These are phyloP conservation scores for Alectoria sarmentosa DNA, from an alignment of 495 filamentous ascomycete species.

Conservation along the genomic window DNA sequence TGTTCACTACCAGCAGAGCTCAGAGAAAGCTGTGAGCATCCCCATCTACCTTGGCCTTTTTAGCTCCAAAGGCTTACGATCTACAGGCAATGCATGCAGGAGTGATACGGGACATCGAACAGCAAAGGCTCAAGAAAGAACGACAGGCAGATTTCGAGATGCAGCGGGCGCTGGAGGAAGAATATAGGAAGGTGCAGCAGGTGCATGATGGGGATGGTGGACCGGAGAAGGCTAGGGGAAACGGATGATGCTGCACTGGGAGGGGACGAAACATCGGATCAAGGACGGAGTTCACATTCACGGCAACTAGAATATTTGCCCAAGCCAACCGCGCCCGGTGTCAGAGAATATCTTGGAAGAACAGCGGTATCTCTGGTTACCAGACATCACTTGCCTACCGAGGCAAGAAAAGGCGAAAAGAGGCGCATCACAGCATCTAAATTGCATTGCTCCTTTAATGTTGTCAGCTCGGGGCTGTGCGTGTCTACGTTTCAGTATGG, in stretches of 20 bases:
- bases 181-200: slow-evolving; percentile 82
- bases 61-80: not conserved
- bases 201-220: slow-evolving; percentile 39
- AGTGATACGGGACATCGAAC: slow-evolving; percentile 90
- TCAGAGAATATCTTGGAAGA: not conserved
- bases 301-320: not conserved
- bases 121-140: slow-evolving; percentile 80
- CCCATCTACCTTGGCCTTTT: not conserved
- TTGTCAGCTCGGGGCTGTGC: not conserved
- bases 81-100: slow-evolving; percentile 89
- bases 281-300: not conserved
- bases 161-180: slow-evolving; percentile 76
- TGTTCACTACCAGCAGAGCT: slow-evolving; percentile 80
- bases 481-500: not conserved
- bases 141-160: slow-evolving; percentile 90
- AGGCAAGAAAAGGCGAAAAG: not conserved
- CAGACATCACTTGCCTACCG: not conserved
- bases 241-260: slow-evolving; percentile 1
- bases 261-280: not conserved
- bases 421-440: not conserved
- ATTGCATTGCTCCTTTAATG: not conserved
- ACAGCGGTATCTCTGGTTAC: not conserved
- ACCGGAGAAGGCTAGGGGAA: slow-evolving; percentile 5
- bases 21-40: slow-evolving; percentile 71
- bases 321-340: not conserved